Evolutionary conservation across 805 yeast species (phyloP), one percentile per base, ranked within the genome.

Genomic region (Sugiyamaella qingdaonensis): DNA sequence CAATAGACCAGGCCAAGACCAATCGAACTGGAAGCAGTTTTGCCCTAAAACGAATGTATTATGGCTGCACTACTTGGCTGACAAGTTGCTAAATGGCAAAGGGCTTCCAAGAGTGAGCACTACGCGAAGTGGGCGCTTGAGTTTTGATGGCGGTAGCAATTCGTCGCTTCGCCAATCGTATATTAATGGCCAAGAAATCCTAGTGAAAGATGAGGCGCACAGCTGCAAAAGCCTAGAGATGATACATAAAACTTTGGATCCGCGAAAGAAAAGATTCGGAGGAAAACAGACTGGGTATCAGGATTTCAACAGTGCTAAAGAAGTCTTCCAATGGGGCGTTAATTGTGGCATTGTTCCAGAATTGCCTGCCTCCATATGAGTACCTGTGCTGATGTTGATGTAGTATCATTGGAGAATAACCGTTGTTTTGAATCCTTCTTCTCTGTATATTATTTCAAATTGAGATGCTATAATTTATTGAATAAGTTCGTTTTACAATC

Each of bases 61-160:
- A 32, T 85, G 91, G 91, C 67, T 85, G 43, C 83, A 82, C 58
- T 84, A 82, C 61, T 54, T 85, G n/a, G 72, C 76, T 35, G 78
- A 78, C 49, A 75, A 77, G 55, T 60, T 84, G 52, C 48, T 82
- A 9, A 65, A 75, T 50, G 66, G 64, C 50, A 81, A 80, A 52
- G 62, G 67, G 1, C 55, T 45, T 3, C 49, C 32, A 10, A 16
- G 44, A 7, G 54, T 45, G n/a, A 41, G 52, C 19, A 34, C 54
- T n/a, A 55, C 63, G 2, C 50, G 63, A 10, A 52, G 57, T 29
- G 64, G 61, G 2, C 46, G 63, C 8, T 53, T 60, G 11, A 56
- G 58, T 24, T 48, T 57, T 34, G 60, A 59, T 13, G 57, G 58
- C 18, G 54, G 55, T 14, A 51, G 57, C 42, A 58, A 51, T 42